Conservation (phyloP, 257 asterid genomes). For the Paulownia fortunei region DNA sequence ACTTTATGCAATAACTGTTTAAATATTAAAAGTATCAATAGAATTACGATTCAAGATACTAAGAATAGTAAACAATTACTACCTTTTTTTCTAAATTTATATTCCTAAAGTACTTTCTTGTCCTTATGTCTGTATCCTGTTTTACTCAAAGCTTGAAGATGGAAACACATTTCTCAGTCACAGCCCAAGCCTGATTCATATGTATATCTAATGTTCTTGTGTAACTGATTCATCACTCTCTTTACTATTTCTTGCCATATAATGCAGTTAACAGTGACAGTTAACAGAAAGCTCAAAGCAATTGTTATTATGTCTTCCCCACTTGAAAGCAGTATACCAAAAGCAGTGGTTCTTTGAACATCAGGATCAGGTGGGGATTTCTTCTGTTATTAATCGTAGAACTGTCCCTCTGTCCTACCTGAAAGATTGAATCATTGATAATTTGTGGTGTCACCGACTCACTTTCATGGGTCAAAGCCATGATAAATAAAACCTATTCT, state of each 20-base stretch:
- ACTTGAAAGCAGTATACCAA: background rate
- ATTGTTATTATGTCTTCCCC: background rate
- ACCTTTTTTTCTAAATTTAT: no score
- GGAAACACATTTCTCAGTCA: no score
- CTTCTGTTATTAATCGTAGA: background rate
- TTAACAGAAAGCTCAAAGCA: constrained; percentile 21
- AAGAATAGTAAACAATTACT: no score
- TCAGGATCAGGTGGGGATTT: constrained; percentile 11
- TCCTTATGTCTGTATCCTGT: no score
- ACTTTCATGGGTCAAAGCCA: constrained; percentile 10
- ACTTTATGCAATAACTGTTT: no score
- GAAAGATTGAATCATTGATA: background rate
- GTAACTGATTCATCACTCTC: background rate
- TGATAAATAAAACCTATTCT: background rate
- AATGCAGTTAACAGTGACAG: background rate
- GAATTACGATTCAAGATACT: no score
- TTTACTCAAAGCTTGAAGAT: no score
- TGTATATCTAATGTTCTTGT: no score
- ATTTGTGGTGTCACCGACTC: constrained; percentile 3
- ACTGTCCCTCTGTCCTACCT: background rate
- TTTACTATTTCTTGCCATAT: background rate
- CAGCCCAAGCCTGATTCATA: no score
- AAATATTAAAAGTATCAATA: no score
- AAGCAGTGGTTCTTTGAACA: background rate
- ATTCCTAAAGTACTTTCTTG: no score